Conservation (phyloP, 306 rosid species). For the Dicorynia guianensis region DNA sequence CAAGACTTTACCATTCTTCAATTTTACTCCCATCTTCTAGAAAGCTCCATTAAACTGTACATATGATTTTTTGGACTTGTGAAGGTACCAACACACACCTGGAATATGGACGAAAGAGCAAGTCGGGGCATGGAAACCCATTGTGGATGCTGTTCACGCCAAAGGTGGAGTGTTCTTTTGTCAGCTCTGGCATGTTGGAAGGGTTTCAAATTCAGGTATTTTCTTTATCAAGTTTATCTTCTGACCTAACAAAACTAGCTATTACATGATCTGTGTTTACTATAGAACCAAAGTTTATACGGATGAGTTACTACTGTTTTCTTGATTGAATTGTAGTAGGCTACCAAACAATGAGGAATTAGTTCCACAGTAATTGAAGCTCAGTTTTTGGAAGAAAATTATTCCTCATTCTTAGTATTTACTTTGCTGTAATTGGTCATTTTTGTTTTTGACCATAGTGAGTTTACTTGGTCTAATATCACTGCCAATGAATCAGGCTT, state of each 20-base stretch:
- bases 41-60: background rate
- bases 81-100: constrained; percentile 37
- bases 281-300: too few species aligned
- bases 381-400: too few species aligned
- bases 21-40: background rate
- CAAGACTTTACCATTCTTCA: background rate
- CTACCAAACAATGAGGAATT: too few species aligned
- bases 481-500: too few species aligned
- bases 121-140: constrained; percentile 61
- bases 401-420: too few species aligned
- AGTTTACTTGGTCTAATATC: too few species aligned
- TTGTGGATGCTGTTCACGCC: constrained; percentile 60
- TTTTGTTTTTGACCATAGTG: too few species aligned
- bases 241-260: background rate
- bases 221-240: background rate
- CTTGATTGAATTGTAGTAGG: too few species aligned
- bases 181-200: constrained; percentile 55
- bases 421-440: too few species aligned
- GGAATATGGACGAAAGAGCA: constrained; percentile 69
- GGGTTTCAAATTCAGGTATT: constrained; percentile 50
- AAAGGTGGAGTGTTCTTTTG: constrained; percentile 60
- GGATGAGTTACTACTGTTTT: too few species aligned
- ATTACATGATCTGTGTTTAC: background rate
- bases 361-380: too few species aligned
- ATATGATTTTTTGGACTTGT: background rate